A percentile compares a stretch with the other conserved stretches of the same genome.
Conservation (phyloP, 2,329 filamentous ascomycete genomes). For the Colletotrichum trifolii region DNA sequence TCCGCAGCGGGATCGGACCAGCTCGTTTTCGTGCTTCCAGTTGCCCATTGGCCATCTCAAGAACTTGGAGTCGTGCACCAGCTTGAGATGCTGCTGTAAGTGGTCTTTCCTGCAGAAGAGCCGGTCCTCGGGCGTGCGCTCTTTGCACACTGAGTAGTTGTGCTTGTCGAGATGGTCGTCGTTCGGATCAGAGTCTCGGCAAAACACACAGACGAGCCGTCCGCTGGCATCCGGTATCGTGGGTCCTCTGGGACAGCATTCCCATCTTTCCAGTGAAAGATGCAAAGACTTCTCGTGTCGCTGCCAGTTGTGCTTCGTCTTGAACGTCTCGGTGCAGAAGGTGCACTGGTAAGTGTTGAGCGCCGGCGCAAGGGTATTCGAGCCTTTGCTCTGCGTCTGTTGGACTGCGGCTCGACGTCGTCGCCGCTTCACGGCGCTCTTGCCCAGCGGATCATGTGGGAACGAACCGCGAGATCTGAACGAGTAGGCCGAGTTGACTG, state of each 20-base stretch:
- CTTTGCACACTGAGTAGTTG: constrained; percentile 58
- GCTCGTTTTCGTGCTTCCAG: constrained; percentile 25
- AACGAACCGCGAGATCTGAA: constrained; percentile 14
- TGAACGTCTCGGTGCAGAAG: constrained; percentile 59
- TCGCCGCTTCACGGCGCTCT: constrained; percentile 9
- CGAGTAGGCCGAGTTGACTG: constrained; percentile 32
- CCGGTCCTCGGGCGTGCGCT: constrained; percentile 57
- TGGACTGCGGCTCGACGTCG: constrained; percentile 12
- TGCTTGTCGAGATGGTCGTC: constrained; percentile 49
- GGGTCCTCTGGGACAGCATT: constrained; percentile 45
- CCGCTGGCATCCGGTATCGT: constrained; percentile 47
- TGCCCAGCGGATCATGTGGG: constrained; percentile 2
- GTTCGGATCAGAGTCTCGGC: constrained; percentile 46
- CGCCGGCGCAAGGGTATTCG: constrained; percentile 15
- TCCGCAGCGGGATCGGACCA: constrained; percentile 46
- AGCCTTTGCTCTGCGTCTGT: not conserved
- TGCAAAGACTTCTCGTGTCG: constrained; percentile 62
- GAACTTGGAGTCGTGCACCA: constrained; percentile 30
- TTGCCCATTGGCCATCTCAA: constrained; percentile 26
- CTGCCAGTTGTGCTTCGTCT: constrained; percentile 58
- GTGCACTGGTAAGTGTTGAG: constrained; percentile 52
- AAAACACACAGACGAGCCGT: constrained; percentile 53
- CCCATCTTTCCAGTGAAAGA: constrained; percentile 57
- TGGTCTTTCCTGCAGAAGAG: constrained; percentile 58
- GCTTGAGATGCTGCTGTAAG: constrained; percentile 52